Evolutionary conservation across 1,284 basidiomycete species (phyloP).

Genomic region (Afroboletus lepidellus): DNA sequence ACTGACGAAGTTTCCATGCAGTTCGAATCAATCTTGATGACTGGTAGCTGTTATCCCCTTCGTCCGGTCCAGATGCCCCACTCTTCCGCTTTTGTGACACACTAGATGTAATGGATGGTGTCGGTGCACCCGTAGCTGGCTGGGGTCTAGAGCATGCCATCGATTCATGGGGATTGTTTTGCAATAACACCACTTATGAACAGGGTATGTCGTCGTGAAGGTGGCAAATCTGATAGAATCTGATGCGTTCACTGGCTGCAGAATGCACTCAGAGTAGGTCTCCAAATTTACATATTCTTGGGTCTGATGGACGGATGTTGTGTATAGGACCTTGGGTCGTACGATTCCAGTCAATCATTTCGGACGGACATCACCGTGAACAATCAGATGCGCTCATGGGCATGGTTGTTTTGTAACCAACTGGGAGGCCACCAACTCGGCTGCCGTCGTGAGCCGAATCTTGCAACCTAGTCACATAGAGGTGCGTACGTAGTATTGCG

Average conservation of each 20-base stretch:
- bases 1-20: neutral
- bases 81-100: conserved; percentile 75
- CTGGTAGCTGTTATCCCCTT: conserved; percentile 1
- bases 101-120: conserved; percentile 64
- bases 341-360: conserved; percentile 37
- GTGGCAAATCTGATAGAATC: neutral
- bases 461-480: conserved; percentile 58
- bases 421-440: conserved; percentile 64
- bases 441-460: conserved; percentile 58
- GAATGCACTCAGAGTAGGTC: conserved; percentile 37
- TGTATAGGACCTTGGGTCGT: conserved; percentile 45
- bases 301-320: neutral
- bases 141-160: conserved; percentile 67
- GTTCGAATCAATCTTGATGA: neutral
- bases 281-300: neutral
- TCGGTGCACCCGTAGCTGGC: conserved; percentile 50
- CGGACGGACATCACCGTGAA: conserved; percentile 44
- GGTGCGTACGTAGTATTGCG: conserved; percentile 42
- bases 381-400: conserved; percentile 45
- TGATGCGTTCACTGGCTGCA: conserved; percentile 37
- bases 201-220: conserved; percentile 28
- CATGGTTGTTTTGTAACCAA: conserved; percentile 60
- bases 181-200: conserved; percentile 39
- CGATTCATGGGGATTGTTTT: conserved; percentile 58
- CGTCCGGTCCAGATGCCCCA: conserved; percentile 9